phyloP scores from a whole-genome alignment of 495 filamentous ascomycete species.

The Annulohypoxylon moriforme region DNA sequence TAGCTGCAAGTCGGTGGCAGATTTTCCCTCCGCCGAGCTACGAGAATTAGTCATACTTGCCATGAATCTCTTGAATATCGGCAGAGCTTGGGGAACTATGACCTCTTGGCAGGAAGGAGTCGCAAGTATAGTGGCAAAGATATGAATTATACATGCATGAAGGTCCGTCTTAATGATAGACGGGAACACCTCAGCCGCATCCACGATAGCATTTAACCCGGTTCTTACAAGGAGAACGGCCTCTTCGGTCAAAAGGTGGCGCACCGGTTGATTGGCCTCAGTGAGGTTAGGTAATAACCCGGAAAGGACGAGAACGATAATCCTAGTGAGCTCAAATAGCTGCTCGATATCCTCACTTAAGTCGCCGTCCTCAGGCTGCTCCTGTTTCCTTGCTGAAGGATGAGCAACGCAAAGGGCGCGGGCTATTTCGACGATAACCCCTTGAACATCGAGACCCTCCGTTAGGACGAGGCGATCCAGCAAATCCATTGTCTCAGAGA shows the following conservation, averaged over 20 bases:
- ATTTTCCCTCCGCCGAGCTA: conserved; percentile 46
- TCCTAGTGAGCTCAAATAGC: conserved; percentile 93
- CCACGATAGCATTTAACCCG: conserved; percentile 86
- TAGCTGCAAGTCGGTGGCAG: conserved; percentile 61
- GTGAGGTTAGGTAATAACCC: conserved; percentile 87
- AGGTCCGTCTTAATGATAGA: conserved; percentile 96
- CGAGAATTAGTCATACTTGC: conserved; percentile 70
- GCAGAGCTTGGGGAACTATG: conserved; percentile 89
- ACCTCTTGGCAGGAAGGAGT: conserved; percentile 86
- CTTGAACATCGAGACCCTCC: conserved; percentile 88
- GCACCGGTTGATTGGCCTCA: conserved; percentile 76
- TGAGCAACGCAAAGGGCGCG: conserved; percentile 89
- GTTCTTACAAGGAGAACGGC: conserved; percentile 81
- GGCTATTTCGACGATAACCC: conserved; percentile 91
- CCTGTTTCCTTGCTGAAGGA: conserved; percentile 80
- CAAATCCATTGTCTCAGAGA: conserved; percentile 96
- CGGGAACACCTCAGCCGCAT: conserved; percentile 94
- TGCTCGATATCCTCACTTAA: conserved; percentile 97
- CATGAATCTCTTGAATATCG: conserved; percentile 92
- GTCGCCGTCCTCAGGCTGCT: conserved; percentile 73
- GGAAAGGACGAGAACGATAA: conserved; percentile 92
- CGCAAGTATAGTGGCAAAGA: conserved; percentile 91
- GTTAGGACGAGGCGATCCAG: conserved; percentile 93
- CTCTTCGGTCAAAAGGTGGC: conserved; percentile 82
- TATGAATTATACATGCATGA: conserved; percentile 95